Percentiles rank a stretch among this genome's conserved stretches.
Conservation (phyloP, 805 yeast genomes). For the Schizosaccharomyces lindneri region DNA sequence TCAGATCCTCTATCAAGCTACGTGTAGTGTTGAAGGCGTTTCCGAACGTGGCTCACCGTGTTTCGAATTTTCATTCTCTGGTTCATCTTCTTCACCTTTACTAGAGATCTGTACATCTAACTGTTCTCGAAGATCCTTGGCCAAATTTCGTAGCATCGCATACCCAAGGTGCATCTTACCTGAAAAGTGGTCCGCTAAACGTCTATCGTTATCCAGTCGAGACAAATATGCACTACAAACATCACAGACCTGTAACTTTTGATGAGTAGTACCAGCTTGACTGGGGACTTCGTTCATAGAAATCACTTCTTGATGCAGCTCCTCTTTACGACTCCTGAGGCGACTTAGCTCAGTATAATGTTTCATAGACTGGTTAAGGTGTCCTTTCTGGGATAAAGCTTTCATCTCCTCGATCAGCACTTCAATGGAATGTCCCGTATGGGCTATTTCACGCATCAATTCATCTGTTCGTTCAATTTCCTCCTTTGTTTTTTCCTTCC, state of each 20-base stretch:
- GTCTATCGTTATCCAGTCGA: conserved; percentile 60
- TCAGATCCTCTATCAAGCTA: too few relatives aligned
- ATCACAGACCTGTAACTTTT: conserved; percentile 71
- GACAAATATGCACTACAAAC: conserved; percentile 77
- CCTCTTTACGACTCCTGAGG: conserved; percentile 25
- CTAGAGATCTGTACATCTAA: not conserved
- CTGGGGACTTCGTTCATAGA: conserved; percentile 28
- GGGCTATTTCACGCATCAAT: not conserved
- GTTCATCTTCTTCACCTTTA: not conserved
- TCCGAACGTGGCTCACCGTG: too few relatives aligned
- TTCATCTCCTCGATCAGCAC: conserved; percentile 2
- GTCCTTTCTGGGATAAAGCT: not conserved
- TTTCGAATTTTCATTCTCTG: not conserved
- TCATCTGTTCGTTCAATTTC: conserved; percentile 24
- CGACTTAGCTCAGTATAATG: conserved; percentile 4
- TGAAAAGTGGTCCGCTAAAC: conserved; percentile 69
- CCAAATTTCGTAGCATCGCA: conserved; percentile 34
- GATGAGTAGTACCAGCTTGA: conserved; percentile 59
- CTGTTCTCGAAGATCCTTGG: conserved; percentile 6
- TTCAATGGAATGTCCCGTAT: not conserved
- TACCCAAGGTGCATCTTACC: conserved; percentile 70
- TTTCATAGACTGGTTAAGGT: conserved; percentile 17
- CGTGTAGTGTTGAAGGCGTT: too few relatives aligned
- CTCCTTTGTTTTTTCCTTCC: conserved; percentile 49
- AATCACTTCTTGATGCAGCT: conserved; percentile 31